A percentile compares a stretch with the other conserved stretches of the same genome.
Conservation (phyloP, 805 yeast genomes). For the Kazachstania kunashirensis region DNA sequence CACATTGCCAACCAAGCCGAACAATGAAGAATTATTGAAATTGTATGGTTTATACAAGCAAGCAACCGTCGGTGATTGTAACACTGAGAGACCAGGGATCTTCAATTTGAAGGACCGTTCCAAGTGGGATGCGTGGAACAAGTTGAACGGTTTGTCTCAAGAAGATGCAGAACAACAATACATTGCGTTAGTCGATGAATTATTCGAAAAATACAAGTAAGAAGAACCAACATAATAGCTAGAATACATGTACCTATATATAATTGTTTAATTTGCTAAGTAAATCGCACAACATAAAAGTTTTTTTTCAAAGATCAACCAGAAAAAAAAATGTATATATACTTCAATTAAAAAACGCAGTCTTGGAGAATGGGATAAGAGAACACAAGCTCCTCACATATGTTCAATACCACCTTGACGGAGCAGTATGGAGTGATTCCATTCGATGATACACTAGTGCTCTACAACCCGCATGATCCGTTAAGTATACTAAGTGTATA, state of each 20-base stretch:
- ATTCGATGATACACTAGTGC: constrained; percentile 77
- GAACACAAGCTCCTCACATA: not conserved
- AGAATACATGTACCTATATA: too few relatives aligned
- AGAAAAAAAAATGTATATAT: too few relatives aligned
- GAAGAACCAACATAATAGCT: constrained; percentile 1
- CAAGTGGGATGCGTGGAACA: constrained; percentile 97
- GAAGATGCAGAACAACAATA: constrained; percentile 85
- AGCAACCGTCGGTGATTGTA: constrained; percentile 86
- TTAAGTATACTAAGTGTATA: constrained; percentile 56
- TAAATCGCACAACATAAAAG: too few relatives aligned
- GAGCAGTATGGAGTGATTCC: constrained; percentile 34
- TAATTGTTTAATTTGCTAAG: too few relatives aligned
- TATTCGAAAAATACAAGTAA: constrained; percentile 41
- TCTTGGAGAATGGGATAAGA: not conserved
- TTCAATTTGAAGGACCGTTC: constrained; percentile 91
- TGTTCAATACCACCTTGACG: not conserved
- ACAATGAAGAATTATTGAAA: constrained; percentile 75
- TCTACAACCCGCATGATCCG: constrained; percentile 59
- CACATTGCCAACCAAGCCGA: constrained; percentile 64
- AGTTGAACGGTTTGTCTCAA: constrained; percentile 72
- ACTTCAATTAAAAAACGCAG: not conserved
- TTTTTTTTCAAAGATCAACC: too few relatives aligned
- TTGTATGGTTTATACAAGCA: constrained; percentile 93
- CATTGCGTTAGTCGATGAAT: constrained; percentile 56
- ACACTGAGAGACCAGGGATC: constrained; percentile 77